Percentiles rank a stretch among this genome's conserved stretches.
phyloP scores from a whole-genome alignment of 2,329 filamentous ascomycete species.

The Cryphonectria parasitica region DNA sequence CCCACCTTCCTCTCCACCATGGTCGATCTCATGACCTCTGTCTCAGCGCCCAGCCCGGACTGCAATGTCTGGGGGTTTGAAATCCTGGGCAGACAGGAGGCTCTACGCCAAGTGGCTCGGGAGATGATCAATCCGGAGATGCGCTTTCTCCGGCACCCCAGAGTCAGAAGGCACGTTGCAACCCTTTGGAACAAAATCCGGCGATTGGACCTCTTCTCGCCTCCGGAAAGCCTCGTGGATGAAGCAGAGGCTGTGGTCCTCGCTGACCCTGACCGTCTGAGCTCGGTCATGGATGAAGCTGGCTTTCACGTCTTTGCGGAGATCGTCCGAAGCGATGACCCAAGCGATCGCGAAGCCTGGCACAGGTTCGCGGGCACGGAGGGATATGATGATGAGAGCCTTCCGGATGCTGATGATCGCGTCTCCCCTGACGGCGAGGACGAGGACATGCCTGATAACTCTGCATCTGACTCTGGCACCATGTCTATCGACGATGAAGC shows the following conservation, averaged over 20 bases:
- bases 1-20: not conserved
- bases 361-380: not conserved
- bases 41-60: no score
- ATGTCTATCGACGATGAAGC: not conserved
- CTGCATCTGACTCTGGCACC: no score
- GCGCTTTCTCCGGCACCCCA: not conserved
- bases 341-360: not conserved
- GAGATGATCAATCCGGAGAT: not conserved
- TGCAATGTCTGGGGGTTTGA: no score
- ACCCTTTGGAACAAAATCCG: not conserved
- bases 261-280: not conserved
- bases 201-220: no score
- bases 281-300: not conserved
- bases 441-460: not conserved
- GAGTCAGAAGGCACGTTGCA: not conserved
- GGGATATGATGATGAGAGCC: no score
- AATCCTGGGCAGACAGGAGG: not conserved
- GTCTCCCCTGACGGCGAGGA: no score
- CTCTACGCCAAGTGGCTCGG: not conserved
- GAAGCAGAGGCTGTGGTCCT: not conserved
- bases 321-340: not conserved
- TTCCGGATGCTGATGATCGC: no score
- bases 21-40: not conserved
- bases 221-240: no score
- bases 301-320: not conserved